Percentiles rank a stretch among this genome's conserved stretches.
Evolutionary conservation across 352 stramenopile species (phyloP).

Genomic region (Pythium volutum): DNA sequence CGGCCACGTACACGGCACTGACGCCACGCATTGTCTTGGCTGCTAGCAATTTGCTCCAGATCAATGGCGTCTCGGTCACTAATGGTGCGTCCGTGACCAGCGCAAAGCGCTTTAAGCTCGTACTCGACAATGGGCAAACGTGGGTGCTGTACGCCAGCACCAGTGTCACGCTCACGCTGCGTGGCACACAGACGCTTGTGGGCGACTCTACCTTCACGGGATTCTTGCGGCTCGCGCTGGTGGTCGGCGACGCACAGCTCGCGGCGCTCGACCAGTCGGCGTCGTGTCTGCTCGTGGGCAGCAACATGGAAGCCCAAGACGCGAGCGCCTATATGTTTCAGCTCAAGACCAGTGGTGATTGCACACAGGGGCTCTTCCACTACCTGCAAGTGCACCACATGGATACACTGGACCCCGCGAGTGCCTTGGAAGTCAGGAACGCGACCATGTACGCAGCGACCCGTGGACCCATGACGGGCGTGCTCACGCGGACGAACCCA

Average conservation of each 20-base stretch:
- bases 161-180: conserved; percentile 33
- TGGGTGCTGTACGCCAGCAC: conserved; percentile 57
- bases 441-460: conserved; percentile 44
- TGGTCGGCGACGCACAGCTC: conserved; percentile 37
- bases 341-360: conserved; percentile 56
- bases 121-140: conserved; percentile 42
- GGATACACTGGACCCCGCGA: conserved; percentile 44
- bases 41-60: conserved; percentile 38
- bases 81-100: conserved; percentile 29
- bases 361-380: conserved; percentile 53
- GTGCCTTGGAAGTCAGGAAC: conserved; percentile 31
- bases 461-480: conserved; percentile 47
- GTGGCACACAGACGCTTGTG: conserved; percentile 42
- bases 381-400: conserved; percentile 60
- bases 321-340: conserved; percentile 54
- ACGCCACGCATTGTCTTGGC: conserved; percentile 39
- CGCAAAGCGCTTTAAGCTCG: conserved; percentile 48
- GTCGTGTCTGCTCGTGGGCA: conserved; percentile 55
- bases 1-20: conserved; percentile 49
- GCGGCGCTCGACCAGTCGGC: conserved; percentile 55
- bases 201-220: conserved; percentile 36
- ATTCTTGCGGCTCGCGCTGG: conserved; percentile 40
- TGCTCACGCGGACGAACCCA: conserved; percentile 43
- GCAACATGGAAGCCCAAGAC: conserved; percentile 32
- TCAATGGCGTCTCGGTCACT: conserved; percentile 34